Conservation (phyloP, 768 basidiomycete genomes). For the Kwoniella europaea region DNA sequence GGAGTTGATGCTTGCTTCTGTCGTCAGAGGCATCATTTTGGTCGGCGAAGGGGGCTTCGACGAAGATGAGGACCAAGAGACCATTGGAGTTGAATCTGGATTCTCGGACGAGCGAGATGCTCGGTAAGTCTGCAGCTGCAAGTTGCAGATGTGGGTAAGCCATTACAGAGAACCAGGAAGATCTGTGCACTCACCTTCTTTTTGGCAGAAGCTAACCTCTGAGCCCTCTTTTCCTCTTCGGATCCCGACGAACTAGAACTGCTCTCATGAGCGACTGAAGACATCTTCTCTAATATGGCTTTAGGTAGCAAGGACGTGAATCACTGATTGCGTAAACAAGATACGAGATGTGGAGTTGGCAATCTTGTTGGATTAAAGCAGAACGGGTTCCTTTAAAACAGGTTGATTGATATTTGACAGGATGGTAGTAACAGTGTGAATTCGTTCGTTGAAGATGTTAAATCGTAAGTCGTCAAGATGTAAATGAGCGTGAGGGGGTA, state of each 20-base stretch:
- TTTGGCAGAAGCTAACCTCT: conserved; percentile 41
- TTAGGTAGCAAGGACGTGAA: background rate
- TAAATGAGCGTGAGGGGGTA: background rate
- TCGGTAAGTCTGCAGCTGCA: conserved; percentile 43
- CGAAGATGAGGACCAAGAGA: conserved; percentile 14
- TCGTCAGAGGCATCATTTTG: conserved; percentile 25
- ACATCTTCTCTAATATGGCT: background rate
- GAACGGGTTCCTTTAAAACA: background rate
- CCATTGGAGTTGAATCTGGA: conserved; percentile 11
- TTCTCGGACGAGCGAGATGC: conserved; percentile 38
- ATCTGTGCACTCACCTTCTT: conserved; percentile 39
- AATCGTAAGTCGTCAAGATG: background rate
- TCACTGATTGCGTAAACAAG: conserved; percentile 9
- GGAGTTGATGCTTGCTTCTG: conserved; percentile 20
- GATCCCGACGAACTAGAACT: conserved; percentile 14
- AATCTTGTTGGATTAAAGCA: background rate
- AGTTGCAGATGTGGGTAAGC: too few species aligned
- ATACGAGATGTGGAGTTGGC: conserved; percentile 4
- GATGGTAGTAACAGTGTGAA: background rate
- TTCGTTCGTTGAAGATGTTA: background rate
- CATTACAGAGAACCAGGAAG: too few species aligned
- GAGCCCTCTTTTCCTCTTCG: conserved; percentile 30
- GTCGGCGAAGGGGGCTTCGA: conserved; percentile 7
- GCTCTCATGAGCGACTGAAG: background rate
- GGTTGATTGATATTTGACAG: conserved; percentile 15